A percentile compares a stretch with the other conserved stretches of the same genome.
These are phyloP conservation scores for Cinnamomum chago DNA, from an alignment of 164 flowering plant genomes.

Conservation along the genomic window DNA sequence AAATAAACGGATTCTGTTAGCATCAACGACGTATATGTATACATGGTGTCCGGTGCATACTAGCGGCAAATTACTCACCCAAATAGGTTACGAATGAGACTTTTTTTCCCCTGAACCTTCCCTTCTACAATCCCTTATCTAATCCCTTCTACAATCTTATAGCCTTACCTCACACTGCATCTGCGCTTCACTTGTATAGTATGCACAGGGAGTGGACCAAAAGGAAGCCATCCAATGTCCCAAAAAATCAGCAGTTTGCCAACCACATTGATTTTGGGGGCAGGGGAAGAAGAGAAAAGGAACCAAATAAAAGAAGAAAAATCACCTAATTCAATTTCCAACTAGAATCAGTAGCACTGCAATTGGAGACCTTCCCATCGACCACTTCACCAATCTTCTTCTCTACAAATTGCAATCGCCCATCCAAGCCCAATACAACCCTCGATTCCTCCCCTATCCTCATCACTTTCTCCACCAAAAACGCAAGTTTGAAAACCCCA, in stretches of 20 bases:
- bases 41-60: too few relatives aligned
- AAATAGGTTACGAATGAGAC: too few relatives aligned
- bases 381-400: constrained; percentile 31
- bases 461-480: constrained; percentile 41
- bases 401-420: constrained; percentile 38
- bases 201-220: constrained; percentile 46
- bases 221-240: constrained; percentile 45
- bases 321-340: constrained; percentile 71
- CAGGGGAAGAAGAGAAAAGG: neutral
- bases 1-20: too few relatives aligned
- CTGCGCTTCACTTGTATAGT: constrained; percentile 51
- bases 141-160: too few relatives aligned
- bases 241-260: neutral
- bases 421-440: constrained; percentile 33
- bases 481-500: constrained; percentile 28
- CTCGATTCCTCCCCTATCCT: constrained; percentile 31
- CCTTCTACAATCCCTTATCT: too few relatives aligned
- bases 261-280: neutral
- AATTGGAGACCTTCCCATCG: constrained; percentile 34
- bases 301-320: neutral
- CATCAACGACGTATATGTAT: too few relatives aligned
- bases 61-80: too few relatives aligned
- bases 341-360: constrained; percentile 35
- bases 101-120: too few relatives aligned
- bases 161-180: constrained; percentile 33